Evolutionary conservation across 2,329 filamentous ascomycete species (phyloP).

Genomic region (Cadophora malorum): DNA sequence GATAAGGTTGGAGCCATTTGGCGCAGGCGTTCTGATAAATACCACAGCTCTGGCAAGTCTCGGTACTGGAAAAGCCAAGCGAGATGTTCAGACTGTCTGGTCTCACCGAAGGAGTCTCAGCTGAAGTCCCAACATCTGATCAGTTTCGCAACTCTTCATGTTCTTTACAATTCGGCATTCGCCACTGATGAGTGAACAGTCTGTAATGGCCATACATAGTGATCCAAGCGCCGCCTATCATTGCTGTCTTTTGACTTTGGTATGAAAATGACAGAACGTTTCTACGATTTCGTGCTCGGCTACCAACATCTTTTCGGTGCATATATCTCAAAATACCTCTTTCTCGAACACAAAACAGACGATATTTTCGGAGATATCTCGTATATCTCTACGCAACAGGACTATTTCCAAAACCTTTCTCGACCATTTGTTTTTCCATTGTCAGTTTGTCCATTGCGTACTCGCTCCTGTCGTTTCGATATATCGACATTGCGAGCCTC

Average conservation of each 20-base stretch:
- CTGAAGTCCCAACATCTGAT: background rate
- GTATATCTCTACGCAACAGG: slow-evolving; percentile 9
- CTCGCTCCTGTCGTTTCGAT: background rate
- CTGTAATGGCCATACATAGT: background rate
- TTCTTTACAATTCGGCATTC: background rate
- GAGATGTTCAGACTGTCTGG: background rate
- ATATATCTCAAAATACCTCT: background rate
- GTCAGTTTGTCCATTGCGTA: background rate
- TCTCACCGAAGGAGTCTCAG: background rate
- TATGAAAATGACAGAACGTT: too few species aligned
- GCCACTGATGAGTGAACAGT: background rate
- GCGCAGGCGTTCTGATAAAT: background rate
- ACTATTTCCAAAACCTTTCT: background rate
- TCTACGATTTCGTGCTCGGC: background rate
- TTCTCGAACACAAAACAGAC: background rate
- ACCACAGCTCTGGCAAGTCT: background rate
- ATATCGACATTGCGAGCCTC: background rate
- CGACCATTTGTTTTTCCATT: background rate
- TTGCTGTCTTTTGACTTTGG: too few species aligned
- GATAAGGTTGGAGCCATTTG: background rate
- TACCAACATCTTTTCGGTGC: background rate
- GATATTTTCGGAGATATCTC: background rate
- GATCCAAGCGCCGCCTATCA: too few species aligned
- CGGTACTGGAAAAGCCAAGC: background rate
- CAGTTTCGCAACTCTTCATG: background rate